Percentiles rank a stretch among this genome's conserved stretches.
These are phyloP conservation scores for Monosporascus sp. DNA, from an alignment of 2,329 filamentous ascomycete genomes.

Conservation along the genomic window DNA sequence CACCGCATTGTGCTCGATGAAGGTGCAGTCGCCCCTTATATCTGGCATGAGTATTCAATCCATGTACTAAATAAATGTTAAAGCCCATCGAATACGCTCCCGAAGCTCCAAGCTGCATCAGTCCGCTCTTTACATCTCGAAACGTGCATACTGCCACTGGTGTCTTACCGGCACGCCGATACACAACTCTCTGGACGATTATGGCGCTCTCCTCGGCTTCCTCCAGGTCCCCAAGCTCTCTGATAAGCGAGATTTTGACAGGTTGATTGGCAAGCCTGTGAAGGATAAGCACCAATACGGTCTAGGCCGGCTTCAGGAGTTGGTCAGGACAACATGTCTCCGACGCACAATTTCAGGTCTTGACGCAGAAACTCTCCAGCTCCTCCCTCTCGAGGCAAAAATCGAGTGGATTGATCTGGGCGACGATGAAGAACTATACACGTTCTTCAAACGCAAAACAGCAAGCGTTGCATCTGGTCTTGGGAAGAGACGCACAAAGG, in stretches of 20 bases:
- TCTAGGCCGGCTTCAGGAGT: conserved; percentile 13
- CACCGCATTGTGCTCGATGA: too few species aligned
- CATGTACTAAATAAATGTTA: too few species aligned
- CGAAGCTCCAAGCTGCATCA: too few species aligned
- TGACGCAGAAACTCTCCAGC: conserved; percentile 1
- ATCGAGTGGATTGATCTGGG: conserved; percentile 9
- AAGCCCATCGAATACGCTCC: too few species aligned
- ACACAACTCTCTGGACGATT: conserved; percentile 35
- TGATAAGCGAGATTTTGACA: background rate
- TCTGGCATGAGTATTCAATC: too few species aligned
- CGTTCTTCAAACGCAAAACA: conserved; percentile 11
- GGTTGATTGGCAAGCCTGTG: conserved; percentile 17
- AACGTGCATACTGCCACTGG: conserved; percentile 17
- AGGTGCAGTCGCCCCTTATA: too few species aligned
- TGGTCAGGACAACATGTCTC: conserved; percentile 24
- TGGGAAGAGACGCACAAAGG: conserved; percentile 1
- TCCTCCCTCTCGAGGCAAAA: conserved; percentile 10
- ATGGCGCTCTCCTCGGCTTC: conserved; percentile 30
- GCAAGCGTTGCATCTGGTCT: too few species aligned
- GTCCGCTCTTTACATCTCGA: too few species aligned
- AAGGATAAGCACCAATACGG: conserved; percentile 6
- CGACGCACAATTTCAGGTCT: conserved; percentile 15
- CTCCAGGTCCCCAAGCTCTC: conserved; percentile 20
- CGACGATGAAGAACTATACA: conserved; percentile 8
- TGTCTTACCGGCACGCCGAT: conserved; percentile 37